Conservation (phyloP, 768 basidiomycete species). For the Termitomyces sp. region DNA sequence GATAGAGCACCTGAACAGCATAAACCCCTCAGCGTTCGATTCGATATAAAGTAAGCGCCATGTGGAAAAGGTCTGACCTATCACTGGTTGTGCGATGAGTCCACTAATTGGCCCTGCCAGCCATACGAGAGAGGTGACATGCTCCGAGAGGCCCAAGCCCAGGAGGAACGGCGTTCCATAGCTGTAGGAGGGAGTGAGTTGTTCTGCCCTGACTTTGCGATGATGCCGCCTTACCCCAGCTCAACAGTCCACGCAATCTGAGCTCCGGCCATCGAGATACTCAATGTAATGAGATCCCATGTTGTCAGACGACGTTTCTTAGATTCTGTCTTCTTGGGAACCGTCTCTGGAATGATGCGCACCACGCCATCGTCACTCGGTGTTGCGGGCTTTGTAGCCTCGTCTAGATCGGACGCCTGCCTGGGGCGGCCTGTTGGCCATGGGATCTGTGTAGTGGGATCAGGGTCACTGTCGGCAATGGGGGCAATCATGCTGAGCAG, state of each 20-base stretch:
- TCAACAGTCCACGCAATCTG: slow-evolving; percentile 97
- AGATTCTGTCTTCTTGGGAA: slow-evolving; percentile 18
- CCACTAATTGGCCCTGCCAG: slow-evolving; percentile 93
- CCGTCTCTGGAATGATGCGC: slow-evolving; percentile 12
- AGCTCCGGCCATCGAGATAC: slow-evolving; percentile 91
- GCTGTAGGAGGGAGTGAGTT: slow-evolving; percentile 38
- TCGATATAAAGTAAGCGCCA: slow-evolving; percentile 13
- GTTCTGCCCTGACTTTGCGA: slow-evolving; percentile 1
- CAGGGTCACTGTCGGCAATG: slow-evolving; percentile 56
- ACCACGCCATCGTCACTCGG: slow-evolving; percentile 10
- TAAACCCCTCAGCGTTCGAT: slow-evolving; percentile 25
- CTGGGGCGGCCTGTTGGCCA: slow-evolving; percentile 56
- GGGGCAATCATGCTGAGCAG: slow-evolving; percentile 55
- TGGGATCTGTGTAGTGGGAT: slow-evolving; percentile 76
- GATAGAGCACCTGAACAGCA: slow-evolving; percentile 79
- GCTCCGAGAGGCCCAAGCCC: slow-evolving; percentile 66
- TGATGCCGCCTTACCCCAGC: slow-evolving; percentile 63
- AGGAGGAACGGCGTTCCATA: slow-evolving; percentile 95
- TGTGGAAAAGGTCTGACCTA: slow-evolving; percentile 57
- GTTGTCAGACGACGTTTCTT: slow-evolving; percentile 42
- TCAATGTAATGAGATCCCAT: slow-evolving; percentile 79
- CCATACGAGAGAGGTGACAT: slow-evolving; percentile 94
- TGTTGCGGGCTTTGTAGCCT: slow-evolving; percentile 1
- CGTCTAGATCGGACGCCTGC: slow-evolving; percentile 13
- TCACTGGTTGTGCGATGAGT: slow-evolving; percentile 93